Evolutionary conservation across 2,329 filamentous ascomycete species (phyloP), one percentile per base, ranked within the genome.

Genomic region (Aureobasidium sp.): DNA sequence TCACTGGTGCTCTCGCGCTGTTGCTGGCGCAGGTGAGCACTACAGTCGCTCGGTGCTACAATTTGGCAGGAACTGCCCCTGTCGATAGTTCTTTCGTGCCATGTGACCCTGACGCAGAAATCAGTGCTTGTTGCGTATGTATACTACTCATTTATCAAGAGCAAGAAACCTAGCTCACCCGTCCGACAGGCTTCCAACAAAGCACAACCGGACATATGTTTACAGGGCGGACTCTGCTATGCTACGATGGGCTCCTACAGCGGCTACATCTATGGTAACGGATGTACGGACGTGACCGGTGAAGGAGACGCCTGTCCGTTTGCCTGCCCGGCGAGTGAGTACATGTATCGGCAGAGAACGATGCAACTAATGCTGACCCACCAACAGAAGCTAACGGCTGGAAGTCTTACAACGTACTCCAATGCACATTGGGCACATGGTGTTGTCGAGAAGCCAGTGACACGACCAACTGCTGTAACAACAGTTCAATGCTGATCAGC

Each of bases 111-210:
- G 29, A 30, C 12, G 49, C 38, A 27, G 6, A 21, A 16, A 38
- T 42, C 17, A 52, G 49, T 27, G 49, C 49, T 3, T 52, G 49
- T 24, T 52, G 49, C 14, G 49, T 52, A n/a, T 14, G 49, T 40
- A 6, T 6, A 6, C 14, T 22, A 11, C 8, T 22, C 7, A 16
- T n/a, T 8, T 8, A 38, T 6, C 3, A 1, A 39, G 5, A 10
- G 10, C 24, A 16, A 16, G 22, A 14, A 12, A 19, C 6, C 6
- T 12, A 21, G 11, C 32, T 38, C 3, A 41, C 19, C 24, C 8
- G 19, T 14, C 10, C 22, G 3, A 27, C 19, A 52, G 49, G 45
- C 45, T 6, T 10, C n/a, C 1, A 52, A 52, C 17, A 52, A 52
- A 42, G 24, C 27, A 3, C 22, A 52, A 7, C 19, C 19, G 3